phyloP scores from a whole-genome alignment of 2,329 filamentous ascomycete species.

The Xylariaceae sp. region DNA sequence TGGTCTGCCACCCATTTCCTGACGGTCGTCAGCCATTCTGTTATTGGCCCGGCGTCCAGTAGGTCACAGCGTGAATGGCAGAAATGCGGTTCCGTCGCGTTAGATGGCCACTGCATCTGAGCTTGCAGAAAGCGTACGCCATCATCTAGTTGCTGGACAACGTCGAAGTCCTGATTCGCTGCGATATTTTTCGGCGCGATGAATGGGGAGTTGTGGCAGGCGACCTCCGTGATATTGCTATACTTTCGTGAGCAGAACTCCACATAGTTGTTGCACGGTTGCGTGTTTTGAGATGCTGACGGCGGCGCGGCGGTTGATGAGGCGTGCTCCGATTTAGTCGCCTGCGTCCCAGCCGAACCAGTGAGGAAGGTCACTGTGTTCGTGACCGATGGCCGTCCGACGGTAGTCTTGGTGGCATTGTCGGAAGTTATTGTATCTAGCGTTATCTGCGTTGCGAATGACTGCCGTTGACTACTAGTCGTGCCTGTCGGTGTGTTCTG shows the following conservation, averaged over 20 bases:
- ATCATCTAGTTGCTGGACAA: conserved; percentile 70
- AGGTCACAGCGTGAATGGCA: conserved; percentile 83
- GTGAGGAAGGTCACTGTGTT: conserved; percentile 39
- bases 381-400: conserved; percentile 14
- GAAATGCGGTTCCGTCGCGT: conserved; percentile 57
- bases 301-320: conserved; percentile 40
- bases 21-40: conserved; percentile 65
- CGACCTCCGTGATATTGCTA: conserved; percentile 74
- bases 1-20: conserved; percentile 66
- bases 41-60: conserved; percentile 73
- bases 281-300: conserved; percentile 58
- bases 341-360: conserved; percentile 42
- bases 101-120: conserved; percentile 55
- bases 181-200: conserved; percentile 63
- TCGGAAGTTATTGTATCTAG: conserved; percentile 32
- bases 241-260: conserved; percentile 74
- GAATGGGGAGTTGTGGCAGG: conserved; percentile 79
- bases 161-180: conserved; percentile 66
- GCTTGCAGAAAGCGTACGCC: conserved; percentile 62
- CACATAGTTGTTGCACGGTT: conserved; percentile 71
- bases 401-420: conserved; percentile 28
- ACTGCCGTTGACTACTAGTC: conserved; percentile 43
- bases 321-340: conserved; percentile 39
- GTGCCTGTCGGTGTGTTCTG: conserved; percentile 29
- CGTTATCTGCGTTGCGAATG: conserved; percentile 40